Percentiles rank a stretch among this genome's conserved stretches.
These are phyloP conservation scores for Tuber microsphaerosporum DNA, from an alignment of 495 filamentous ascomycete species.

Conservation along the genomic window DNA sequence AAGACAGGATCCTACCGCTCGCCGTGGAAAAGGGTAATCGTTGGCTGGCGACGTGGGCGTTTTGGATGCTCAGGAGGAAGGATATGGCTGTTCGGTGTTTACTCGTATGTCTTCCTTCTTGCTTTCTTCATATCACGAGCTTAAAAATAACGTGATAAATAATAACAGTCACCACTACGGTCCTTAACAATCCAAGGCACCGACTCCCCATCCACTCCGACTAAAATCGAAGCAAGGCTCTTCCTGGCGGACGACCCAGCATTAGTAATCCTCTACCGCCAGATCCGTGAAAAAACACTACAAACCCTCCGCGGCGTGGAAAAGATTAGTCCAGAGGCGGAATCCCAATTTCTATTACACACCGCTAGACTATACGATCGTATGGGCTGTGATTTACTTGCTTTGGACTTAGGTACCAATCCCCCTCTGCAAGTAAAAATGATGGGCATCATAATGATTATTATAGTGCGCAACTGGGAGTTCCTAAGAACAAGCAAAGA, in stretches of 20 bases:
- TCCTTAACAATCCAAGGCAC: conserved; percentile 56
- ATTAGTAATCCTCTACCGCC: conserved; percentile 75
- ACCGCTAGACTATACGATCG: conserved; percentile 82
- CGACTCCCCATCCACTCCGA: conserved; percentile 34
- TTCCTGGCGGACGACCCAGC: conserved; percentile 88
- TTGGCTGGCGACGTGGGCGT: conserved; percentile 94
- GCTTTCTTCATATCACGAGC: not conserved
- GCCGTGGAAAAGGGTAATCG: conserved; percentile 76
- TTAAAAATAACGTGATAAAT: conserved; percentile 22
- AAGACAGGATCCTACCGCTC: conserved; percentile 69
- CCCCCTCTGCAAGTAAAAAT: not conserved
- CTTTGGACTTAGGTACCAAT: conserved; percentile 56
- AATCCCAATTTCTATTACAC: conserved; percentile 86
- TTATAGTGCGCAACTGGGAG: conserved; percentile 69
- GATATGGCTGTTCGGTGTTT: conserved; percentile 84
- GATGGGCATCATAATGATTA: conserved; percentile 18
- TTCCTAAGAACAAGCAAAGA: conserved; percentile 58
- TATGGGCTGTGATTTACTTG: conserved; percentile 94
- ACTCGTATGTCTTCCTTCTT: conserved; percentile 49
- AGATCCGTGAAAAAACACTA: conserved; percentile 75
- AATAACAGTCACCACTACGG: conserved; percentile 61
- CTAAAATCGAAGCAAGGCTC: conserved; percentile 50
- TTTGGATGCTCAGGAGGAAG: conserved; percentile 77
- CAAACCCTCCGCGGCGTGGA: conserved; percentile 79
- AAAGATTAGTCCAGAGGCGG: conserved; percentile 67